These are phyloP conservation scores for Mortierella sp. DNA, from an alignment of 371 early-diverging fungal genomes.

Conservation along the genomic window DNA sequence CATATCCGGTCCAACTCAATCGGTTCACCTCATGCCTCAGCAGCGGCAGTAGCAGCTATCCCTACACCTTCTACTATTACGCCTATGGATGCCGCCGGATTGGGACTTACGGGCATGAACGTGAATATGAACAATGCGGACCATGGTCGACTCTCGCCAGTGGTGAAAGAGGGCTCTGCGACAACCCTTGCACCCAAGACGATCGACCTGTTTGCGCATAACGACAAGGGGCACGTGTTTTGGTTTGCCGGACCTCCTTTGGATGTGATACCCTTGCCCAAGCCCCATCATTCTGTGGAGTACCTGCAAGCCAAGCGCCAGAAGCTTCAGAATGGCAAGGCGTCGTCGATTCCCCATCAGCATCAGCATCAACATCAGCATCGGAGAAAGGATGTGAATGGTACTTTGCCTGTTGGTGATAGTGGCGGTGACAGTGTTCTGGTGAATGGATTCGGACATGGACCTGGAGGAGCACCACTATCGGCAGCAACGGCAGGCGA, in stretches of 20 bases:
- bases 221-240: conserved; percentile 47
- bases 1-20: conserved; percentile 37
- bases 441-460: conserved; percentile 2
- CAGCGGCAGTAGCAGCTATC: background rate
- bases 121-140: conserved; percentile 30
- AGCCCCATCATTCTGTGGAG: conserved; percentile 50
- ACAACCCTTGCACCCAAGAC: conserved; percentile 24
- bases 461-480: background rate
- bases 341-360: background rate
- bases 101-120: conserved; percentile 23
- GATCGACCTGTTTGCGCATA: conserved; percentile 40
- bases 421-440: background rate
- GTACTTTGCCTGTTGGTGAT: background rate
- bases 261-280: conserved; percentile 47
- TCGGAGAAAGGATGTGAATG: background rate
- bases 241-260: conserved; percentile 54
- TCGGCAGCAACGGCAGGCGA: background rate
- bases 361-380: background rate
- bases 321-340: conserved; percentile 25
- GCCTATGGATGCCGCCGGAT: conserved; percentile 17
- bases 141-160: conserved; percentile 45
- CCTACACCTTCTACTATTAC: background rate
- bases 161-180: conserved; percentile 22
- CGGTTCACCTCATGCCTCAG: conserved; percentile 29
- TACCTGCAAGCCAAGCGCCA: conserved; percentile 39